Conservation (phyloP, 768 basidiomycete species). For the Clitopilus hobsonii region DNA sequence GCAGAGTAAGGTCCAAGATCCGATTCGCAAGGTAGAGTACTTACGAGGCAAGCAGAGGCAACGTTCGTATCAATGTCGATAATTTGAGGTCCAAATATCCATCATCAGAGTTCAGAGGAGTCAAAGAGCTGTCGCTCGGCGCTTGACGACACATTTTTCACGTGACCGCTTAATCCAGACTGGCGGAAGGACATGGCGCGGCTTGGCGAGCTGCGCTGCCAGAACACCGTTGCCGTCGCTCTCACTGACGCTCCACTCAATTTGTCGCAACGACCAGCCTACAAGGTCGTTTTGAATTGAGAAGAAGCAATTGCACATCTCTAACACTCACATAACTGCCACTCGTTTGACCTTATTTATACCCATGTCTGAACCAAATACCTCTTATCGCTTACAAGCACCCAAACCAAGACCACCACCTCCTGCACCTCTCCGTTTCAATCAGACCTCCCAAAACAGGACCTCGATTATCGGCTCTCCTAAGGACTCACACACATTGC, state of each 20-base stretch:
- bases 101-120: too few relatives aligned
- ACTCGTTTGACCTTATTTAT: conserved; percentile 17
- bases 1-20: too few relatives aligned
- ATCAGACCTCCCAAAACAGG: conserved; percentile 39
- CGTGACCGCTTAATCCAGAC: not conserved
- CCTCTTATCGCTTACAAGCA: conserved; percentile 59
- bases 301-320: not conserved
- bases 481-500: conserved; percentile 56
- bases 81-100: too few relatives aligned
- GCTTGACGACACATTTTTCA: not conserved
- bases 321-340: conserved; percentile 8
- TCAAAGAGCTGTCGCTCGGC: too few relatives aligned
- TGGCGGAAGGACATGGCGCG: not conserved
- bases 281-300: conserved; percentile 4
- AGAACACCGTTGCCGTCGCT: conserved; percentile 5
- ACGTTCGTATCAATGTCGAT: too few relatives aligned
- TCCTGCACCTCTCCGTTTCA: conserved; percentile 49
- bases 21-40: too few relatives aligned
- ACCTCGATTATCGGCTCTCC: conserved; percentile 37
- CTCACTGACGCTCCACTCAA: conserved; percentile 7
- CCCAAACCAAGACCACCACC: conserved; percentile 60
- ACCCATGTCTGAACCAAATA: conserved; percentile 38
- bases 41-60: too few relatives aligned
- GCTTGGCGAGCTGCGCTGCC: not conserved
- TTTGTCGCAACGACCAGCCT: not conserved